These are phyloP conservation scores for Falciphora oryzae DNA, from an alignment of 2,329 filamentous ascomycete species.

Conservation along the genomic window DNA sequence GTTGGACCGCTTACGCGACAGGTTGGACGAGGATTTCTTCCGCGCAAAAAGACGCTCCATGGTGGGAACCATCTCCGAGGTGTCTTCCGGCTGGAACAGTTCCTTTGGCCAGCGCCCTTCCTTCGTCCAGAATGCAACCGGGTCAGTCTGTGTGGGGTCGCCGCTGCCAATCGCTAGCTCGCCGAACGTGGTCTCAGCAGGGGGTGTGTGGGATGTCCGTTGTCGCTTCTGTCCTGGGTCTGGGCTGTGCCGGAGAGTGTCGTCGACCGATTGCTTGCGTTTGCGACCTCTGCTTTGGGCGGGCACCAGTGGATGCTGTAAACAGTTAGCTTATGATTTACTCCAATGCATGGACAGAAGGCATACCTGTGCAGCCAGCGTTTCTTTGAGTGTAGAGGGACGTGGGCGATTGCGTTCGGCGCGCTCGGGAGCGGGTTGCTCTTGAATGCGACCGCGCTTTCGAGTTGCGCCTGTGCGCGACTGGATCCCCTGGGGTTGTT, in stretches of 20 bases:
- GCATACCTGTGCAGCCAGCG: no score
- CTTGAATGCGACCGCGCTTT: slow-evolving; percentile 2
- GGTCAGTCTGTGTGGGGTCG: slow-evolving; percentile 4
- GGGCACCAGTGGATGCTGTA: neutral
- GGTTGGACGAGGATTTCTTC: slow-evolving; percentile 20
- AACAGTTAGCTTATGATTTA: neutral
- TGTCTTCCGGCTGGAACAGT: neutral
- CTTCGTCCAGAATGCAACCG: slow-evolving; percentile 17
- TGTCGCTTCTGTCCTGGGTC: slow-evolving; percentile 8
- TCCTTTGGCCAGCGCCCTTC: slow-evolving; percentile 16
- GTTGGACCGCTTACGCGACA: slow-evolving; percentile 2
- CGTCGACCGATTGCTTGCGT: slow-evolving; percentile 8
- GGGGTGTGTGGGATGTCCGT: slow-evolving; percentile 6
- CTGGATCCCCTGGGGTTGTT: neutral
- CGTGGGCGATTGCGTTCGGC: no score
- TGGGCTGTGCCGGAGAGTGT: neutral
- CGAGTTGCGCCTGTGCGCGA: slow-evolving; percentile 2
- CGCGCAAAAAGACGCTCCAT: slow-evolving; percentile 27
- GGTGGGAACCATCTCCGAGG: slow-evolving; percentile 12
- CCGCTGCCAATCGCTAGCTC: slow-evolving; percentile 1
- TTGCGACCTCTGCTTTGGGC: neutral
- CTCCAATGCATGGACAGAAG: no score
- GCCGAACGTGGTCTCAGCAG: neutral
- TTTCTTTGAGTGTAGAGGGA: no score
- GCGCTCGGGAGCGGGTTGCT: neutral